These are phyloP conservation scores for Graphium sp. DNA, from an alignment of 2,329 filamentous ascomycete species.

Conservation along the genomic window DNA sequence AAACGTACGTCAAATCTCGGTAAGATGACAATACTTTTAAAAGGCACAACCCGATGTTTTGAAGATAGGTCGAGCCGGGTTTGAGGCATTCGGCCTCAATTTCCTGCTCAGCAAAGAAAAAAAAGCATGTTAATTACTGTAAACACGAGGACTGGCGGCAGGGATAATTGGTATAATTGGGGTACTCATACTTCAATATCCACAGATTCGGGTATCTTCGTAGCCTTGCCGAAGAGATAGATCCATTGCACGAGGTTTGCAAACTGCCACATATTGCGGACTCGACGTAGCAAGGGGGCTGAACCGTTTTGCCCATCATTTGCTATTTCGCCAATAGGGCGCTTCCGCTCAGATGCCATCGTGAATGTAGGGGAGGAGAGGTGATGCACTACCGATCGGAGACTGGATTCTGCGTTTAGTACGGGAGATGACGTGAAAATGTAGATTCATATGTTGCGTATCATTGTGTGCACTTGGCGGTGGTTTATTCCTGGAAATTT, in stretches of 20 bases:
- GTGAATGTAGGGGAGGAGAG: too few species aligned
- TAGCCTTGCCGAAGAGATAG: slow-evolving; percentile 70
- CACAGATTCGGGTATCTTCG: slow-evolving; percentile 79
- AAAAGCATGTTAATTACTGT: not conserved
- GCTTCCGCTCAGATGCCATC: too few species aligned
- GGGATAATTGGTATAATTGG: not conserved
- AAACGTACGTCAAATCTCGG: slow-evolving; percentile 69
- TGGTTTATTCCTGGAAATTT: too few species aligned
- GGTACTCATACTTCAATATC: slow-evolving; percentile 60
- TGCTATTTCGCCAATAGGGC: slow-evolving; percentile 1
- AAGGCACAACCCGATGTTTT: slow-evolving; percentile 69
- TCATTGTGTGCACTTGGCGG: too few species aligned
- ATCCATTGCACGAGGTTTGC: slow-evolving; percentile 90
- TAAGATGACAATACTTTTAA: slow-evolving; percentile 91
- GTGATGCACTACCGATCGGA: too few species aligned
- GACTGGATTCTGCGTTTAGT: too few species aligned
- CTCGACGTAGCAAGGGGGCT: slow-evolving; percentile 15
- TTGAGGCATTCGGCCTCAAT: slow-evolving; percentile 80
- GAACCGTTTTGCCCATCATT: not conserved
- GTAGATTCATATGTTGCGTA: too few species aligned
- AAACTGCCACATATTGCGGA: slow-evolving; percentile 92
- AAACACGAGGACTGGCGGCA: not conserved
- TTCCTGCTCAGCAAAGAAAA: slow-evolving; percentile 35
- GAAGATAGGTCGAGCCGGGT: slow-evolving; percentile 55
- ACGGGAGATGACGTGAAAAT: too few species aligned